Evolutionary conservation across 73 alveolate species (phyloP).

Genomic region (Paramecium biaurelia): DNA sequence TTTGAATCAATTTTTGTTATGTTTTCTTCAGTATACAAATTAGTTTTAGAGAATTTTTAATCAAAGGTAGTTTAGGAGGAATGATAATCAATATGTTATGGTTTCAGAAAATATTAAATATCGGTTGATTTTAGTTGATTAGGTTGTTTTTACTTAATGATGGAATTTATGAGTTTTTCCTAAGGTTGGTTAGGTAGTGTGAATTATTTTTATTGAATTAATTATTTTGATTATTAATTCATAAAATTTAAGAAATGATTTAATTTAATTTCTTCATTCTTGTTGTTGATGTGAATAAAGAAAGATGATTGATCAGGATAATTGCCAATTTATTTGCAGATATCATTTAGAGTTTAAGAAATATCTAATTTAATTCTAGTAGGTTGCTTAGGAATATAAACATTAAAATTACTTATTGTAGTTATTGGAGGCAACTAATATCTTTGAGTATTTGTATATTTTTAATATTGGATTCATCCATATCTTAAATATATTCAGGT

Average conservation of each 20-base stretch:
- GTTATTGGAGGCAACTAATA: neutral
- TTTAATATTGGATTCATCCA: neutral
- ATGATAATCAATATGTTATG: neutral
- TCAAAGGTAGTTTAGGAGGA: neutral
- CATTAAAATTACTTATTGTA: neutral
- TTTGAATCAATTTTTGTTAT: neutral
- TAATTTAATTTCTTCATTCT: neutral
- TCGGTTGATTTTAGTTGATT: neutral
- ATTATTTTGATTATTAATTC: neutral
- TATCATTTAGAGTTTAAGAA: neutral
- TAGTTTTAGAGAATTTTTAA: too few relatives aligned
- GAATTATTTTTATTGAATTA: neutral
- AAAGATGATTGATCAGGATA: neutral
- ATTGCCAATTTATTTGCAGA: neutral
- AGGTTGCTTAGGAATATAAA: neutral
- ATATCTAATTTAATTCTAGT: neutral
- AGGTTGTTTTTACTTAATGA: neutral
- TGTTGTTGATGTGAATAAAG: neutral
- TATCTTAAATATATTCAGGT: too few relatives aligned
- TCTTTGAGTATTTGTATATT: neutral
- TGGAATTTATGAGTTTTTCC: neutral
- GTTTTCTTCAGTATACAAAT: neutral
- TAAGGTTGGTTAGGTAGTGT: neutral
- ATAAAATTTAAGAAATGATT: neutral
- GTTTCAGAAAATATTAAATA: too few relatives aligned